A percentile compares a stretch with the other conserved stretches of the same genome.
These are phyloP conservation scores for Ochetophila trinervis DNA, from an alignment of 306 rosid genomes.

Conservation along the genomic window DNA sequence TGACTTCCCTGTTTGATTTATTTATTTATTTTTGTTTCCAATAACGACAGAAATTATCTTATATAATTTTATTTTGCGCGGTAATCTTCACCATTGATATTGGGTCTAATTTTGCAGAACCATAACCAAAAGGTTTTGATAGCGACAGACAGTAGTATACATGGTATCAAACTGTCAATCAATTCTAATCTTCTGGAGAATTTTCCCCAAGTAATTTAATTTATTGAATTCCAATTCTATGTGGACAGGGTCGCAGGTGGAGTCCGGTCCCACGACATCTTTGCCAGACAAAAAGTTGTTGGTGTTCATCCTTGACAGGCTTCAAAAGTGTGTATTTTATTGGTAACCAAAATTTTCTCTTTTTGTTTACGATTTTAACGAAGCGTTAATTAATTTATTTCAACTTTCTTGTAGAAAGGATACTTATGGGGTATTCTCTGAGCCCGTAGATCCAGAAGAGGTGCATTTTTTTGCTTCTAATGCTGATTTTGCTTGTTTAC, in stretches of 20 bases:
- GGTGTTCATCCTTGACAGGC: conserved; percentile 96
- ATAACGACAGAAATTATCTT: conserved; percentile 16
- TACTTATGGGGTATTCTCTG: conserved; percentile 85
- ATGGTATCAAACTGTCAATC: conserved; percentile 60
- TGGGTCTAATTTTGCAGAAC: conserved; percentile 59
- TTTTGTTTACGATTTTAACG: conserved; percentile 23
- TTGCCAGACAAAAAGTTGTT: conserved; percentile 99
- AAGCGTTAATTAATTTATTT: conserved; percentile 31
- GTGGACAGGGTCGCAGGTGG: conserved; percentile 85
- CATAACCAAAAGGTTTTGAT: conserved; percentile 68
- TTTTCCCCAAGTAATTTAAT: conserved; percentile 24
- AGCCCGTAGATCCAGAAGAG: conserved; percentile 95
- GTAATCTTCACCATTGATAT: conserved; percentile 38
- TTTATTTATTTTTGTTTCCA: conserved; percentile 24
- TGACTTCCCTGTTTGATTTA: conserved; percentile 14
- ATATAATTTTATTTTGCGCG: conserved; percentile 8
- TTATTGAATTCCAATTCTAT: conserved; percentile 34
- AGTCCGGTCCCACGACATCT: conserved; percentile 95
- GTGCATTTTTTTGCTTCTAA: conserved; percentile 26
- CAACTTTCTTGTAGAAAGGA: conserved; percentile 72
- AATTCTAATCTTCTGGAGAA: conserved; percentile 41
- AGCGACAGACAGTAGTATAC: conserved; percentile 78
- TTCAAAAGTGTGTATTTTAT: conserved; percentile 75
- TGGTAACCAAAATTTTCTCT: conserved; percentile 22
- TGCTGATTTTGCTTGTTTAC: conserved; percentile 7